Evolutionary conservation across 2,329 filamentous ascomycete species (phyloP).

Genomic region (Phaeoacremonium minimum): DNA sequence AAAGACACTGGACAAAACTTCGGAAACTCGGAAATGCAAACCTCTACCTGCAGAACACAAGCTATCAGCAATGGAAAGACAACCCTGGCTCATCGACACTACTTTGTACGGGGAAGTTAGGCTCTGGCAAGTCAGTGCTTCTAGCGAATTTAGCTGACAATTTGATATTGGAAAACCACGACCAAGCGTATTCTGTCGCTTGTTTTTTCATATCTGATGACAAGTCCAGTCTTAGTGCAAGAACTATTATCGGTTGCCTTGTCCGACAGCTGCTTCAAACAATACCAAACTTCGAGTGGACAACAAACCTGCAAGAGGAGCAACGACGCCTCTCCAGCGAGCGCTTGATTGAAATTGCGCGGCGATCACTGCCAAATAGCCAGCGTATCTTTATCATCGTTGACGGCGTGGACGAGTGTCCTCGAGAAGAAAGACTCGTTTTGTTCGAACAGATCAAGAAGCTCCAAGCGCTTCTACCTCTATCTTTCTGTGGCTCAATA

Average conservation of each 20-base stretch:
- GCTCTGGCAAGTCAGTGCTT: slow-evolving; percentile 38
- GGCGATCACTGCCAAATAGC: no score
- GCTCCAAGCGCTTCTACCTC: slow-evolving; percentile 4
- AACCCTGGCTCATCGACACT: slow-evolving; percentile 17
- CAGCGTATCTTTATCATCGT: no score
- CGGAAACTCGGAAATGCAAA: slow-evolving; percentile 31
- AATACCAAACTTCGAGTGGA: slow-evolving; percentile 15
- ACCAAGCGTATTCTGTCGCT: slow-evolving; percentile 10
- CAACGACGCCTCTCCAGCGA: no score
- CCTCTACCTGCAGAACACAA: slow-evolving; percentile 9
- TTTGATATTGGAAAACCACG: slow-evolving; percentile 16
- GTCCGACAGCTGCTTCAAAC: slow-evolving; percentile 28
- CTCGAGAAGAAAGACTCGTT: no score
- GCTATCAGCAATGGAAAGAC: slow-evolving; percentile 15
- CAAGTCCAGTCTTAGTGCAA: slow-evolving; percentile 16
- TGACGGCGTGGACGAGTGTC: slow-evolving; percentile 28
- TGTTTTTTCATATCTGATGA: slow-evolving; percentile 30
- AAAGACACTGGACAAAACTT: slow-evolving; percentile 33
- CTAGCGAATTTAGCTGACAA: slow-evolving; percentile 38
- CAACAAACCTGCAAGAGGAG: no score
- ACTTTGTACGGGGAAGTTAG: slow-evolving; percentile 31
- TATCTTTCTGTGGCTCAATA: slow-evolving; percentile 8
- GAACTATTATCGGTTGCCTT: slow-evolving; percentile 25
- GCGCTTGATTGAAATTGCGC: no score
- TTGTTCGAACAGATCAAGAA: slow-evolving; percentile 4